A percentile compares a stretch with the other conserved stretches of the same genome.
Evolutionary conservation across 1,284 basidiomycete genomes (phyloP).

Genomic region (Ceratobasidium sp.): DNA sequence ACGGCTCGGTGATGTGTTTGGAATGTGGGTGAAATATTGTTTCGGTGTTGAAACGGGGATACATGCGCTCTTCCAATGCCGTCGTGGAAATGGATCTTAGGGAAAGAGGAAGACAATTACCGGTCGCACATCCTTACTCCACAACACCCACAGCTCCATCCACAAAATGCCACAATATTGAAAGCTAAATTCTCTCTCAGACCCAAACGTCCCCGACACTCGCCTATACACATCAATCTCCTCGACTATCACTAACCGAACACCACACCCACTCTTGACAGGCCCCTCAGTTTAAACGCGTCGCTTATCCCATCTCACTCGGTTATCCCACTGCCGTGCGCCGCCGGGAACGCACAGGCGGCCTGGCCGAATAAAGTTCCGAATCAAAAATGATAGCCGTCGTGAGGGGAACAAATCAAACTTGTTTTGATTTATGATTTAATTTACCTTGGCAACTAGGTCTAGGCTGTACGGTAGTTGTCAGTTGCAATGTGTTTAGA

Average conservation of each 20-base stretch:
- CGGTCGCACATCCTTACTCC: background rate
- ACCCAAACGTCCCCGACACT: background rate
- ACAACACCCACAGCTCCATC: background rate
- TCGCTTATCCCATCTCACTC: too few relatives aligned
- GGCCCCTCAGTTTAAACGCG: background rate
- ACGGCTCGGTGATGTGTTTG: too few relatives aligned
- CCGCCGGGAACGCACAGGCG: too few relatives aligned
- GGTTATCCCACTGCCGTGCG: too few relatives aligned
- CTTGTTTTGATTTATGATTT: background rate
- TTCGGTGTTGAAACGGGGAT: background rate
- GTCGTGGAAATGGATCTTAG: background rate
- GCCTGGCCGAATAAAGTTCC: too few relatives aligned
- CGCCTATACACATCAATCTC: background rate
- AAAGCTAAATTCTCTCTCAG: background rate
- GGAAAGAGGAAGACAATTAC: background rate
- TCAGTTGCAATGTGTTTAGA: background rate
- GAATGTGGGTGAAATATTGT: background rate
- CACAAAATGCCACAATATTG: background rate
- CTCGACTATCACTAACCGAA: background rate
- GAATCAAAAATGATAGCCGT: background rate
- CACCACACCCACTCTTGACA: too few relatives aligned
- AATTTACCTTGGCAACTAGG: background rate
- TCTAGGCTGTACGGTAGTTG: background rate
- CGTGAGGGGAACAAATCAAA: background rate
- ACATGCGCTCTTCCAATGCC: background rate